Evolutionary conservation across 768 basidiomycete species (phyloP).

Genomic region (Tulasnella calospora): DNA sequence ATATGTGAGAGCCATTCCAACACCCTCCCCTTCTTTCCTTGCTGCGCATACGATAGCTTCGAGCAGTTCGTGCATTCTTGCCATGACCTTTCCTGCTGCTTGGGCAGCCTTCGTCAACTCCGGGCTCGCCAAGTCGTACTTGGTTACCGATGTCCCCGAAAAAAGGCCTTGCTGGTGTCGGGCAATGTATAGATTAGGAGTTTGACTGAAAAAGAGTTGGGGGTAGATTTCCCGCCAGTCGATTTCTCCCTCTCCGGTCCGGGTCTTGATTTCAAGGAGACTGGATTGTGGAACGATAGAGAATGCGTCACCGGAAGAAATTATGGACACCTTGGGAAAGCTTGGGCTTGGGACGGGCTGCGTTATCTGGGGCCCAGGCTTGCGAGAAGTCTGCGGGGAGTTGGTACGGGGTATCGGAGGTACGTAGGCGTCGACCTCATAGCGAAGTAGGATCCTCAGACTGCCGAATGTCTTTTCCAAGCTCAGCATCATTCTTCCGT

Average conservation of each 20-base stretch:
- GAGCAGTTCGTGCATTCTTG: not conserved
- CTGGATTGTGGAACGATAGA: not conserved
- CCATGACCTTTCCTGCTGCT: not conserved
- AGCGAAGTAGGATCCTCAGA: constrained; percentile 2
- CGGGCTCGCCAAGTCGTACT: not conserved
- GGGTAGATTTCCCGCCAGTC: constrained; percentile 8
- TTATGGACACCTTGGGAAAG: not conserved
- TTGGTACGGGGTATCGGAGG: not conserved
- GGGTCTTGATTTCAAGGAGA: constrained; percentile 13
- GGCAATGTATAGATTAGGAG: not conserved
- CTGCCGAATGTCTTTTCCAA: not conserved
- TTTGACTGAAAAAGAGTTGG: not conserved
- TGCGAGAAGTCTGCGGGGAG: not conserved
- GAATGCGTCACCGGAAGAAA: not conserved
- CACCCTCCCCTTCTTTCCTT: not conserved
- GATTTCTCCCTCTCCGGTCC: not conserved
- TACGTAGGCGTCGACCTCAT: not conserved
- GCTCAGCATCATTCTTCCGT: not conserved
- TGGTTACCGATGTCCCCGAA: not conserved
- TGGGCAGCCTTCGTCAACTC: not conserved
- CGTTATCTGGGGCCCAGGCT: not conserved
- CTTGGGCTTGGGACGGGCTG: not conserved
- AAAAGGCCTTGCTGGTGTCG: constrained; percentile 5
- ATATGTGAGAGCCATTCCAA: not conserved
- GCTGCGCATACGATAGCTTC: not conserved